A percentile compares a stretch with the other conserved stretches of the same genome.
Evolutionary conservation across 176 grass and related monocot species (phyloP).

Genomic region (Echinochloa phyllopogon): DNA sequence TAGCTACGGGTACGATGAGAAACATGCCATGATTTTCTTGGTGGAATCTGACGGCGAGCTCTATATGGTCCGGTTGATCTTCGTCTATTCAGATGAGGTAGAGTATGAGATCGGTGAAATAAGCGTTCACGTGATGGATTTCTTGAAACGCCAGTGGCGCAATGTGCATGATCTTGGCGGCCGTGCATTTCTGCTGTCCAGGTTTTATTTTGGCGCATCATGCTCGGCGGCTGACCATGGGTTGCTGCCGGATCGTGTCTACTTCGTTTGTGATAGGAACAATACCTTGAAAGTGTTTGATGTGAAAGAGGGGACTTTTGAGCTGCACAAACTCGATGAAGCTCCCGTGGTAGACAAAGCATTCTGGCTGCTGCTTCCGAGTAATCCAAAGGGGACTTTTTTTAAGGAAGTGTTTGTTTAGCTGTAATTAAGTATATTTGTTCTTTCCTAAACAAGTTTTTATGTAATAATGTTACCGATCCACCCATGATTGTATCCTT

Average conservation of each 20-base stretch:
- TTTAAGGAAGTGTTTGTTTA: too few relatives aligned
- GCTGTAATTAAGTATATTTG: too few relatives aligned
- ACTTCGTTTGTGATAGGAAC: not conserved
- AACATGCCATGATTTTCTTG: not conserved
- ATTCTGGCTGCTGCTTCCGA: too few relatives aligned
- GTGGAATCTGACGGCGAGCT: conserved; percentile 21
- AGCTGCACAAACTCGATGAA: not conserved
- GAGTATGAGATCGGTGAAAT: too few relatives aligned
- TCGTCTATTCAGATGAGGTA: too few relatives aligned
- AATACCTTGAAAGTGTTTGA: not conserved
- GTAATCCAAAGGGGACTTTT: too few relatives aligned
- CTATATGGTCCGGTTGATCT: not conserved
- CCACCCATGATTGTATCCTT: too few relatives aligned
- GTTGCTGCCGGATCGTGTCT: conserved; percentile 8
- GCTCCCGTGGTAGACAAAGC: not conserved
- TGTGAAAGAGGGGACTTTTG: not conserved
- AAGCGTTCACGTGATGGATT: not conserved
- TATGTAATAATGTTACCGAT: too few relatives aligned
- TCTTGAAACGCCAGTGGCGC: not conserved
- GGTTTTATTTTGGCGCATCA: not conserved
- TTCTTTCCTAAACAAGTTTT: too few relatives aligned
- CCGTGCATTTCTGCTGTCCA: not conserved
- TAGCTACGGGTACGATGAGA: not conserved
- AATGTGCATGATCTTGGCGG: conserved; percentile 3
- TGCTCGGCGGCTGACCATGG: not conserved